Evolutionary conservation across 768 basidiomycete species (phyloP), one percentile per base, ranked within the genome.

Genomic region (Auricularia heimuer): DNA sequence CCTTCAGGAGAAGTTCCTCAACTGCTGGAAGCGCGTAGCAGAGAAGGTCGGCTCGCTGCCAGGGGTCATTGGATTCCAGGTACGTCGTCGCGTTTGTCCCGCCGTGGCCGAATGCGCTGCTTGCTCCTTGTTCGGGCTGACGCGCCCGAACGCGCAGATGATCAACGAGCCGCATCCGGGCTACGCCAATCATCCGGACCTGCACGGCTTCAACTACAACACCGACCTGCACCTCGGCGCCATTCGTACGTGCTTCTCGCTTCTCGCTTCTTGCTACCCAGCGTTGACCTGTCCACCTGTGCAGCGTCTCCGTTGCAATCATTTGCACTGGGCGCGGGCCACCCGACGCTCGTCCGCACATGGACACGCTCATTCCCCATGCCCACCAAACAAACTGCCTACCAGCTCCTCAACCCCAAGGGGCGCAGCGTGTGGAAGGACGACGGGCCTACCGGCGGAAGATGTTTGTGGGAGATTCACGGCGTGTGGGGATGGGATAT

Each of bases 131-230:
- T 54, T 33, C 12, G 12, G 12, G 12, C 12, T 42, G 39, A 42
- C 39, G 12, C 12, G 39, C 39, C 12, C 39, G 39, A 7, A 14
- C 34, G 35, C 24, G 11, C 68, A 95, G 92, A 83, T 94, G 73
- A 87, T 96, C 82, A 97, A 98, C 69, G 94, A 97, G 75, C 94
- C 94, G 0, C 94, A 99, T 76, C 81, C 88, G 70, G 97, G 96
- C 51, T 98, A 96, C 74, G 86, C 96, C 66, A 83, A 88, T 63
- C 77, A 97, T 4, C 80, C 83, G 33, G 92, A 92, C 1, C 79
- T 97, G 56, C 87, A 97, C 69, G 78, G 80, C 10, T 98, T 92
- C 76, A 88, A 98, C 75, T 97, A 97, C 73, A 97, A 94, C 67
- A 94, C 94, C 1, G 94, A 98, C 71, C 83, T 99, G 14, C 95